These are phyloP conservation scores for Plenodomus lindquistii DNA, from an alignment of 2,329 filamentous ascomycete species.

Conservation along the genomic window DNA sequence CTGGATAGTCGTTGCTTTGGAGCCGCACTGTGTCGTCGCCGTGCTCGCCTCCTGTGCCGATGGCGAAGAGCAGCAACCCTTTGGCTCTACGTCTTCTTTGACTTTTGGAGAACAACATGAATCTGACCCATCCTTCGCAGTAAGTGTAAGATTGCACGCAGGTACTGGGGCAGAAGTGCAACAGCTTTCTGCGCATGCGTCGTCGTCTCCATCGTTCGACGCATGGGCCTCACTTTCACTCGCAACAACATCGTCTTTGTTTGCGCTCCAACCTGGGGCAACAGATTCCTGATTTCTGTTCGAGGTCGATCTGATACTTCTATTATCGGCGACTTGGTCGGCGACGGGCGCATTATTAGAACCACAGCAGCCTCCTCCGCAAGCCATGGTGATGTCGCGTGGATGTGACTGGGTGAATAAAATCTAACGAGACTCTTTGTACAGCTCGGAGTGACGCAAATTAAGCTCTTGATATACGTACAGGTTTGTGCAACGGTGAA, in stretches of 20 bases:
- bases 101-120: background rate
- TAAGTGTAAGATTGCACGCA: background rate
- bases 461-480: background rate
- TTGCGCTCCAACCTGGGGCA: background rate
- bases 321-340: background rate
- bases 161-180: background rate
- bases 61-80: background rate
- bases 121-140: background rate
- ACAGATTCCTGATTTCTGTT: background rate
- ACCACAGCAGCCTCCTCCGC: slow-evolving; percentile 17
- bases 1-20: background rate
- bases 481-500: background rate
- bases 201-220: background rate
- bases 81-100: background rate
- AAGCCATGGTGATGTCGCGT: slow-evolving; percentile 13
- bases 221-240: background rate
- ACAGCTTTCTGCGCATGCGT: background rate
- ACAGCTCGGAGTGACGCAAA: background rate
- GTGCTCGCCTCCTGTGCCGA: background rate
- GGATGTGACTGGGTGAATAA: background rate
- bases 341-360: background rate
- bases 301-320: background rate
- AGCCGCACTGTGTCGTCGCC: background rate
- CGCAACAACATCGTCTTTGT: background rate
- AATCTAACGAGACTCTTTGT: background rate